Percentiles rank a stretch among this genome's conserved stretches.
Conservation (phyloP, 805 yeast species). For the Teunomyces panamensis region DNA sequence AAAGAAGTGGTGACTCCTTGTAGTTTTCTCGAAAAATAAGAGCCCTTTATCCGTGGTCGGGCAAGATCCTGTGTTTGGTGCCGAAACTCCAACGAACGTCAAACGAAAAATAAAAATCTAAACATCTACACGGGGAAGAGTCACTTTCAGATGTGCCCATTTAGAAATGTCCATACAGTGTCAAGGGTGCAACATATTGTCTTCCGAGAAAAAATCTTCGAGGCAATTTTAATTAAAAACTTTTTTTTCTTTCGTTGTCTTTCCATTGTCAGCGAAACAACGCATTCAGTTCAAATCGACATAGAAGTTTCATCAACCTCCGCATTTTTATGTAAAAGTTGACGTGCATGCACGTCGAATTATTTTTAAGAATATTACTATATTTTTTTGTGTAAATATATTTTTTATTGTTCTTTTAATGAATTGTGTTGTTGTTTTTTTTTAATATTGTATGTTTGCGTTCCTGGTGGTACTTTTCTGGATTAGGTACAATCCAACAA, state of each 20-base stretch:
- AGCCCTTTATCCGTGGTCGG: not conserved
- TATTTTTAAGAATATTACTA: not conserved
- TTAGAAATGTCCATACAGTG: too few relatives aligned
- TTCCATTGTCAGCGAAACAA: not conserved
- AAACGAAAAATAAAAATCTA: not conserved
- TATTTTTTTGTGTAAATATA: not conserved
- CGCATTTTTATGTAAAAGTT: not conserved
- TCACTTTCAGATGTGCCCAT: too few relatives aligned
- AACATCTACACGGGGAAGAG: too few relatives aligned
- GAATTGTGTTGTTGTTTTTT: not conserved
- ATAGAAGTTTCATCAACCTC: conserved; percentile 1
- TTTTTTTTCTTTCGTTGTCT: not conserved
- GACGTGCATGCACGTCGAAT: not conserved
- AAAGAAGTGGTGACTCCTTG: not conserved
- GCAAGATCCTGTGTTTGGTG: not conserved
- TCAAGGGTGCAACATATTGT: not conserved
- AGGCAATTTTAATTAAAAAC: not conserved
- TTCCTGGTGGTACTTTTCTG: not conserved
- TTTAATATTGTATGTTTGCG: not conserved
- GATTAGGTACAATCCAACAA: not conserved
- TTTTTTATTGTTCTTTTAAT: not conserved
- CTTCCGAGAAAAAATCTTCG: not conserved
- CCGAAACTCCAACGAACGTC: not conserved
- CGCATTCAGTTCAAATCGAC: not conserved
- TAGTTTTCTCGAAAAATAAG: not conserved